These are phyloP conservation scores for Clonostachys byssicola DNA, from an alignment of 2,329 filamentous ascomycete genomes.

Conservation along the genomic window DNA sequence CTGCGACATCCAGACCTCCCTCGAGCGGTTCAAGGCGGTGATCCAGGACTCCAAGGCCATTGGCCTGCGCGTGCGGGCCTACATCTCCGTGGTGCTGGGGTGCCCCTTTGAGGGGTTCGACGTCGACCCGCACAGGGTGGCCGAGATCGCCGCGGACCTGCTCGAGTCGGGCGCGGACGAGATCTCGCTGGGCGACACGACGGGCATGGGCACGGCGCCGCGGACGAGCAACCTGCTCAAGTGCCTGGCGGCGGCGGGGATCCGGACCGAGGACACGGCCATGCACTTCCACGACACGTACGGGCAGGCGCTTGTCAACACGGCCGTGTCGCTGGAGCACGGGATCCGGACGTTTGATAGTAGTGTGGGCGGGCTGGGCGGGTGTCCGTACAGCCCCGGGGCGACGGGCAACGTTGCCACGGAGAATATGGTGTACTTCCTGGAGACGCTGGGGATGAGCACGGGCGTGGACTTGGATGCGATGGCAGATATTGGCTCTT, in stretches of 20 bases:
- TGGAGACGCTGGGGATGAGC: constrained; percentile 69
- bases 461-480: constrained; percentile 69
- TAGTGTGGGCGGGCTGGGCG: constrained; percentile 76
- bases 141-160: constrained; percentile 63
- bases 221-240: constrained; percentile 61
- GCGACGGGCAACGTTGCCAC: constrained; percentile 85
- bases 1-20: constrained; percentile 70
- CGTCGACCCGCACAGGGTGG: constrained; percentile 59
- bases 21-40: constrained; percentile 66
- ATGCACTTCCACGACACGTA: constrained; percentile 91
- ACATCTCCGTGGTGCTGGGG: constrained; percentile 76
- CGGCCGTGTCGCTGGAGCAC: constrained; percentile 70
- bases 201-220: constrained; percentile 82
- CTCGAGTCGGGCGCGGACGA: constrained; percentile 88
- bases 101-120: constrained; percentile 72
- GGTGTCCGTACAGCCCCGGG: constrained; percentile 81
- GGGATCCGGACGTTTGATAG: constrained; percentile 77
- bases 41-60: constrained; percentile 62
- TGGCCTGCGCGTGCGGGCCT: constrained; percentile 68
- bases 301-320: constrained; percentile 80
- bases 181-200: constrained; percentile 86
- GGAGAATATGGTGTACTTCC: constrained; percentile 77
- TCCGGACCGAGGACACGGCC: constrained; percentile 67
- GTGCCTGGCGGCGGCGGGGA: constrained; percentile 61
- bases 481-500: constrained; percentile 64